These are phyloP conservation scores for Geranomyces michiganensis DNA, from an alignment of 192 early-diverging fungal genomes.

Conservation along the genomic window DNA sequence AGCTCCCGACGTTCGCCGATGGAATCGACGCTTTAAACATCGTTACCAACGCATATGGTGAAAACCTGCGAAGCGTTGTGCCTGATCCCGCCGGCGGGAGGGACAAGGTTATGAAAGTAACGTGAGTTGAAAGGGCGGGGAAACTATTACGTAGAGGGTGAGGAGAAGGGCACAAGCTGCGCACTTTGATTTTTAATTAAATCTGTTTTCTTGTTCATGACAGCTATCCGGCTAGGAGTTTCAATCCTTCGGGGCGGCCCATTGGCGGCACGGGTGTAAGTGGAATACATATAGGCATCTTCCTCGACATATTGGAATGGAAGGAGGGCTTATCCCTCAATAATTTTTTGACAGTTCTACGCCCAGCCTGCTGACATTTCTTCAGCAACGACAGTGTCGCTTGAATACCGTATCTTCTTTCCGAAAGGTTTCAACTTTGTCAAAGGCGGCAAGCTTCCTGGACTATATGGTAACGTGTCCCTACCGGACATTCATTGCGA, in stretches of 20 bases:
- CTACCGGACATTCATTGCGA: too few species aligned
- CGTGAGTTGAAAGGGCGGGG: too few species aligned
- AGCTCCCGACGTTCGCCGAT: not conserved
- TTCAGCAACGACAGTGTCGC: constrained; percentile 24
- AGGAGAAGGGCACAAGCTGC: too few species aligned
- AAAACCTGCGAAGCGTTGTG: constrained; percentile 23
- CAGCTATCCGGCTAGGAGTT: constrained; percentile 35
- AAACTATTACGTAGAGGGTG: too few species aligned
- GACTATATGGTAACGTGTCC: constrained; percentile 56
- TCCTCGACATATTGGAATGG: too few species aligned
- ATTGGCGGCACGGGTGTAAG: constrained; percentile 37
- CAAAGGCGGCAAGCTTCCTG: constrained; percentile 64
- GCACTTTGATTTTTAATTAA: not conserved
- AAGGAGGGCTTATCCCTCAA: too few species aligned
- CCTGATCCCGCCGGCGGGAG: constrained; percentile 31
- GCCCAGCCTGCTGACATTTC: constrained; percentile 31
- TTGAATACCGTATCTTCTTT: constrained; percentile 55
- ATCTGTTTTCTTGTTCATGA: not conserved
- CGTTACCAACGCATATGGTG: constrained; percentile 13
- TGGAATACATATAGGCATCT: too few species aligned
- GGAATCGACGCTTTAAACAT: constrained; percentile 23
- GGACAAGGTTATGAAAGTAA: constrained; percentile 29
- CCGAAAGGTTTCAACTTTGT: constrained; percentile 54
- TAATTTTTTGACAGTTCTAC: constrained; percentile 27
- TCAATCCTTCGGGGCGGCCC: constrained; percentile 19